Percentiles rank a stretch among this genome's conserved stretches.
Conservation (phyloP, 148 eudicot species). For the Rhododendron vialii region DNA sequence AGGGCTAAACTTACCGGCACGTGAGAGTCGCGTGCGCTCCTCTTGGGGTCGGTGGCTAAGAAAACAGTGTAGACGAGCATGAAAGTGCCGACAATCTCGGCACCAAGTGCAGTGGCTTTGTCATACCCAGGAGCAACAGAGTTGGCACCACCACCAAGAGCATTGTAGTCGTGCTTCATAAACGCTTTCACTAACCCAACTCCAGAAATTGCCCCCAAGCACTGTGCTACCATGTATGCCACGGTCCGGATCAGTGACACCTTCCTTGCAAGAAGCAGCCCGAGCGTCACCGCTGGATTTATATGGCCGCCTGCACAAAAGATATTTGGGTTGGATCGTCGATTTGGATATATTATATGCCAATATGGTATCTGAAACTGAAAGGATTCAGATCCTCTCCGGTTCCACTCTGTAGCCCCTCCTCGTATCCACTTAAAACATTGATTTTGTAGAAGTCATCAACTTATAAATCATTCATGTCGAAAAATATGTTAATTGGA, state of each 20-base stretch:
- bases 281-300: background rate
- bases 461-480: too few species aligned
- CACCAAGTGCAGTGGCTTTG: conserved; percentile 23
- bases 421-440: too few species aligned
- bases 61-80: background rate
- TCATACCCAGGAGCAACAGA: conserved; percentile 23
- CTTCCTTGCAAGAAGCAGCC: conserved; percentile 32
- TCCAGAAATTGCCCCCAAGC: conserved; percentile 33
- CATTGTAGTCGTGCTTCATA: conserved; percentile 26
- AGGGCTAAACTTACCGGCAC: conserved; percentile 25
- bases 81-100: background rate
- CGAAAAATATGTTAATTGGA: too few species aligned
- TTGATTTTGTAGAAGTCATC: too few species aligned
- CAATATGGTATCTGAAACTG: too few species aligned
- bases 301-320: conserved; percentile 26
- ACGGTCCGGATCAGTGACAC: conserved; percentile 25
- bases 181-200: conserved; percentile 33
- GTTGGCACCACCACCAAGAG: conserved; percentile 28
- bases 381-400: too few species aligned
- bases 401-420: too few species aligned
- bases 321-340: too few species aligned
- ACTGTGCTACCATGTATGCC: conserved; percentile 28
- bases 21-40: conserved; percentile 17
- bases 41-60: conserved; percentile 35
- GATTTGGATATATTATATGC: too few species aligned